These are phyloP conservation scores for Euclidium syriacum DNA, from an alignment of 345 rosid genomes.

Conservation along the genomic window DNA sequence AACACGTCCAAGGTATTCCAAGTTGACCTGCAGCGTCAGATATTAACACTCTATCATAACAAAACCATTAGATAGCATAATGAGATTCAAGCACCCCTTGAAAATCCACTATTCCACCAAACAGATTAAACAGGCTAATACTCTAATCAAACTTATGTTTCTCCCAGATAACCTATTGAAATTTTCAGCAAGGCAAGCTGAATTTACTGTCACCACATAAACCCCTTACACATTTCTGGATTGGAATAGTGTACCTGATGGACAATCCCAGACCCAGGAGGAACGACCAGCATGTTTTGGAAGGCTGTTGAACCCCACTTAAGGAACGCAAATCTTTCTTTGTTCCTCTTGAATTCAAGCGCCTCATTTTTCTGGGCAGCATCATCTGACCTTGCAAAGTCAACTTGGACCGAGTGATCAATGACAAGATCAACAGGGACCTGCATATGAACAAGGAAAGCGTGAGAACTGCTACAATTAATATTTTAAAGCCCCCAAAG, in stretches of 20 bases:
- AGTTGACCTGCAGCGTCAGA: slow-evolving; percentile 57
- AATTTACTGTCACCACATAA: background rate
- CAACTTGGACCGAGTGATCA: slow-evolving; percentile 92
- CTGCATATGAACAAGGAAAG: slow-evolving; percentile 30
- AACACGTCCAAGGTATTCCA: slow-evolving; percentile 85
- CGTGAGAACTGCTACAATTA: background rate
- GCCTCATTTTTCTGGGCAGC: slow-evolving; percentile 65
- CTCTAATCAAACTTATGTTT: slow-evolving; percentile 4
- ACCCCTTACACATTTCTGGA: background rate
- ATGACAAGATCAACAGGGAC: slow-evolving; percentile 86
- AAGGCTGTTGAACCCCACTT: slow-evolving; percentile 71
- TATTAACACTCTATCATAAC: background rate
- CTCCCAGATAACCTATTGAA: background rate
- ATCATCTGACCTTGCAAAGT: slow-evolving; percentile 65
- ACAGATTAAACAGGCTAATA: background rate
- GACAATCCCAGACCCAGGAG: slow-evolving; percentile 72
- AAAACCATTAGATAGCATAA: slow-evolving; percentile 2
- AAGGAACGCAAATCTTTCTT: slow-evolving; percentile 62
- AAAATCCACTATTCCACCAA: background rate
- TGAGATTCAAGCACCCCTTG: slow-evolving; percentile 6
- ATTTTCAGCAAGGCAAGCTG: background rate
- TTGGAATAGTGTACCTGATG: slow-evolving; percentile 50
- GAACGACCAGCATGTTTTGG: slow-evolving; percentile 68
- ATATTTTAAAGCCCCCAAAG: background rate
- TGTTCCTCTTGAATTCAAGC: slow-evolving; percentile 67